Evolutionary conservation across 164 flowering plant genomes (phyloP), one percentile per base, ranked within the genome.

Genomic region (Saururus chinensis): DNA sequence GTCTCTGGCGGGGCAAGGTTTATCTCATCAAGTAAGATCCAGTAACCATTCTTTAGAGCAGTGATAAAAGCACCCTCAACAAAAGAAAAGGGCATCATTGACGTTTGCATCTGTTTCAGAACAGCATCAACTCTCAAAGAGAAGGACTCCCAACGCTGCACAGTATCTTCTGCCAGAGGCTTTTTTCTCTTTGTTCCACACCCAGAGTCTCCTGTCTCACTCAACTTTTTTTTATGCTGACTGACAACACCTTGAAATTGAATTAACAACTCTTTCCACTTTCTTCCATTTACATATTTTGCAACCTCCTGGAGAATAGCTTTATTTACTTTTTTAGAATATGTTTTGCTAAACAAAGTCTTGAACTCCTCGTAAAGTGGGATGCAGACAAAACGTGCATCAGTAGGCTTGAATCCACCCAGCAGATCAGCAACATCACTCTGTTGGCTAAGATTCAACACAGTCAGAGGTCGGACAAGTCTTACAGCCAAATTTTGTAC

Each of bases 1-100:
- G 84, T 87, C 79, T 95, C 99, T 48, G 93, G 91, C 40, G 99
- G 99, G 56, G 99, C 99, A 81, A 95, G 81, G 76, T 95, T 95
- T 19, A 95, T 80, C 79, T 95, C 99, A 81, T 95, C 99, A 64
- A 95, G 89, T 75, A 95, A 80, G 72, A 95, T 84, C 99, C 99
- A 95, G 58, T 84, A 82, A 53, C 99, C 99, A 58, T 80, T 82
- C 75, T 73, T 80, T 60, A 95, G 84, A 25, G 99, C 95, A 56
- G 80, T 81, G 11, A 91, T 77, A 75, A 95, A 86, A 57, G 87
- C 88, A 53, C 99, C 99, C 81, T 95, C 97, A 26, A 95, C 92
- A 77, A 91, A 95, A 26, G 95, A 80, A 77, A 95, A 95, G 8
- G 84, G 60, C 92, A 88, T 82, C 66, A 83, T 70, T 40, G 96